A percentile compares a stretch with the other conserved stretches of the same genome.
phyloP scores from a whole-genome alignment of 179 eudicot genomes.

The Monotropa hypopitys region DNA sequence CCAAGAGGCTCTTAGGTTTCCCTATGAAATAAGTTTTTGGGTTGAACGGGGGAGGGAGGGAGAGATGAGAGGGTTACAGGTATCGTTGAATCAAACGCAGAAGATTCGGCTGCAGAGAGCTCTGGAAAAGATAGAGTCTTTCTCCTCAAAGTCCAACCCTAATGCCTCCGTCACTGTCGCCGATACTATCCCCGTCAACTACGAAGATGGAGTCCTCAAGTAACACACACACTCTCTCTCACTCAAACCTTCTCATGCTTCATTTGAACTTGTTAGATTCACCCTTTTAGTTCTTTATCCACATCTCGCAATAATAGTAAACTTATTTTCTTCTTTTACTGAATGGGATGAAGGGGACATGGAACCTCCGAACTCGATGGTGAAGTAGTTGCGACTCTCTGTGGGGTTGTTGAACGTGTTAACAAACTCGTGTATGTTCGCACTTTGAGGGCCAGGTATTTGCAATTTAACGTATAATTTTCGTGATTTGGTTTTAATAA shows the following conservation, averaged over 20 bases:
- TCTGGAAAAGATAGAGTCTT: conserved; percentile 34
- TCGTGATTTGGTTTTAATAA: background rate
- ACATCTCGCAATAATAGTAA: too few relatives aligned
- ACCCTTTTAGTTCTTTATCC: background rate
- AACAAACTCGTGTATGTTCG: conserved; percentile 73
- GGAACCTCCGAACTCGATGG: conserved; percentile 69
- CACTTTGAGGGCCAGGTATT: conserved; percentile 62
- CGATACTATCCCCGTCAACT: conserved; percentile 58
- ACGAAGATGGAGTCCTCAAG: conserved; percentile 73
- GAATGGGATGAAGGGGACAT: conserved; percentile 55
- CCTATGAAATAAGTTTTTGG: background rate
- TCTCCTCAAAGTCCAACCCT: conserved; percentile 39
- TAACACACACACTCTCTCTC: conserved; percentile 8
- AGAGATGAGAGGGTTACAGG: conserved; percentile 49
- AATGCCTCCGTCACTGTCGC: conserved; percentile 63
- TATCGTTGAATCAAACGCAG: conserved; percentile 57
- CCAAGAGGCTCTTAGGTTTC: background rate
- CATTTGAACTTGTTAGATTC: background rate
- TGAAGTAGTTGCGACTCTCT: conserved; percentile 55
- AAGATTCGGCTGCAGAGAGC: conserved; percentile 60
- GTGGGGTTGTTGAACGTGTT: conserved; percentile 83
- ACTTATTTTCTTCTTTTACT: background rate
- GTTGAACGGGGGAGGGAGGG: background rate
- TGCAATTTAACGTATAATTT: background rate
- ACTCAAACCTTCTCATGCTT: background rate